Evolutionary conservation across 495 filamentous ascomycete species (phyloP), one percentile per base, ranked within the genome.

Genomic region (Aspergillus nanangensis): DNA sequence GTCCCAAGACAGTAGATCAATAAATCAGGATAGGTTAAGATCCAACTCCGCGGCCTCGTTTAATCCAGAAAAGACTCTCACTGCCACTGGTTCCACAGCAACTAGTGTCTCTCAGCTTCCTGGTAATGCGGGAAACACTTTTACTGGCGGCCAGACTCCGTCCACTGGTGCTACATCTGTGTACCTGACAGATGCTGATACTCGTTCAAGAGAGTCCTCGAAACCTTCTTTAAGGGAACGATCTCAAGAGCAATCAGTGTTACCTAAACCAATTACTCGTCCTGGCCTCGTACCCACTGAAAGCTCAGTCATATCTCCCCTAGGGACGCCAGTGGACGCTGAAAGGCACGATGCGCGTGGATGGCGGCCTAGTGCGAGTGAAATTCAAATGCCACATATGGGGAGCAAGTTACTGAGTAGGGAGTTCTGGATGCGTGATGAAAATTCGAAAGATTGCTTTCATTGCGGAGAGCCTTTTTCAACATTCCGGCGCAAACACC

Each of bases 341-440:
- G 49, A 11, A 32, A 35, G 47, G n/a, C 45, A 52, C 34, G 55
- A 52, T 38, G 48, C 40, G 20, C 55, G 48, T 15, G 52, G 46
- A 10, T 58, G 49, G 40, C 65, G 51, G 11, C 55, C 42, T 15
- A 58, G 49, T 43, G 24, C 33, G 24, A 57, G 49, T 21, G 63
- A 68, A 39, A 55, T 61, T 33, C 61, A 59, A 23, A 45, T 65
- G 23, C 62, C 62, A 11, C 63, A 88, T 56, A 79, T 90, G 66
- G 76, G 84, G 46, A 91, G 87, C 56, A 88, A 86, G 60, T 78
- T 96, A 24, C 70, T 97, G 11, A 95, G 85, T 54, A 92, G 87
- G 61, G 89, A 96, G 43, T 97, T 94, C 59, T 99, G 94, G 94
- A 99, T 99, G 94, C 86, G 87, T 36, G 94, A 99, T 66, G 94